phyloP scores from a whole-genome alignment of 2,329 filamentous ascomycete species.

The Aspergillus sp. region DNA sequence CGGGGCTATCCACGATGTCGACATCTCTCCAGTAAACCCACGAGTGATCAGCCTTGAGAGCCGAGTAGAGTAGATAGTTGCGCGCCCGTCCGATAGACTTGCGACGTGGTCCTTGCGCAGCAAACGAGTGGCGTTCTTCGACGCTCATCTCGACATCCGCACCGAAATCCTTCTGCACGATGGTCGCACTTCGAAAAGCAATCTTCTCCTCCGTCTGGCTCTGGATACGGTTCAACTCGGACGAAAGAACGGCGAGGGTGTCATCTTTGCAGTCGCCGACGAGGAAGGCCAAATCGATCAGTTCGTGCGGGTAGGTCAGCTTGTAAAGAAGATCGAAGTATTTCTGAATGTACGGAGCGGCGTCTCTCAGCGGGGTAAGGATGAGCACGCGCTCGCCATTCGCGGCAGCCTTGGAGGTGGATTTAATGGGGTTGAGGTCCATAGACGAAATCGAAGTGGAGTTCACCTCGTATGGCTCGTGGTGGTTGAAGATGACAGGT shows the following conservation, averaged over 20 bases:
- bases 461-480: slow-evolving; percentile 79
- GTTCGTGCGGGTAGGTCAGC: slow-evolving; percentile 85
- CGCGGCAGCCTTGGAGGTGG: slow-evolving; percentile 66
- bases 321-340: slow-evolving; percentile 90
- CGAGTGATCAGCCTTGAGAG: slow-evolving; percentile 86
- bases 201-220: slow-evolving; percentile 65
- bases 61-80: slow-evolving; percentile 80
- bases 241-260: slow-evolving; percentile 75
- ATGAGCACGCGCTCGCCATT: slow-evolving; percentile 87
- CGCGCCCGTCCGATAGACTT: slow-evolving; percentile 85
- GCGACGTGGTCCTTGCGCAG: slow-evolving; percentile 79
- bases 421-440: slow-evolving; percentile 77
- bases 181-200: slow-evolving; percentile 75
- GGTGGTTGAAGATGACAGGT: slow-evolving; percentile 93
- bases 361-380: slow-evolving; percentile 87
- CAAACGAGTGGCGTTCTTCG: slow-evolving; percentile 75
- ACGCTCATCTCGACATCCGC: slow-evolving; percentile 69
- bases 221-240: slow-evolving; percentile 84
- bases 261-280: slow-evolving; percentile 89
- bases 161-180: slow-evolving; percentile 89
- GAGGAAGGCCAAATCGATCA: slow-evolving; percentile 92
- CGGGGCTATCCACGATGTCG: slow-evolving; percentile 86
- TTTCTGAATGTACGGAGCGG: slow-evolving; percentile 70
- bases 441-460: slow-evolving; percentile 69
- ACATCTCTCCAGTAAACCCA: slow-evolving; percentile 99